Base-by-base conservation (phyloP, 129 eudicot species). In the Scalesia atractyloides region DNA sequence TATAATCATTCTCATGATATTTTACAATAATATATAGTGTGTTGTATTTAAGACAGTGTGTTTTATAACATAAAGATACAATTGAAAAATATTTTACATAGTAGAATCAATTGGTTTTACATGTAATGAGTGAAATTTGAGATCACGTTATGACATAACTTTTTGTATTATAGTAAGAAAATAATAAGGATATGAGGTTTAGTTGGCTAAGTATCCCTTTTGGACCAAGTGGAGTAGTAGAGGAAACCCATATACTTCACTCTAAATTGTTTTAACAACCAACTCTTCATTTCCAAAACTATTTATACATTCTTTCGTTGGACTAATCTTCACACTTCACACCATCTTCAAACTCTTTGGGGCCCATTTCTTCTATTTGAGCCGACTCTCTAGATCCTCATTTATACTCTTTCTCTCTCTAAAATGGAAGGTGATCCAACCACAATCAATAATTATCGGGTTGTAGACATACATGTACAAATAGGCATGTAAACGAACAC, bases 391-490 rank as follows among this genome's bases (percentile, higher is more conserved):
- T 52, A 62, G 17, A 68, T 11, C 82, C 9, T 34, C 4, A 24
- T 46, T 43, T 34, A n/a, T 22, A 5, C 43, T 4, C 73, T 30
- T 50, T 54, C 64, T 59, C 37, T 30, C 70, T 49, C 57, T n/a
- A 83, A 75, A 66, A 84, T 90, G 96, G 88, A 82, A 76, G 77
- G 76, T n/a, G 90, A 86, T 7, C 68, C 88, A n/a, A 67, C 87
- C n/a, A 54, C 82, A 39, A 20, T 83, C 66, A 80, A 82, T 47
- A 46, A 46, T 83, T 54, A 73, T 79, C 11, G 87, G 83, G 62
- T 30, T 30, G 34, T 30, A 30, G 34, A 30, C 34, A 2, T 30
- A 30, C 34, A 30, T 30, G 34, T 30, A 30, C 30, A n/a, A n/a
- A n/a, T n/a, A n/a, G n/a, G n/a, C n/a, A n/a, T n/a, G n/a, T n/a